Base-by-base conservation (phyloP, 2,329 filamentous ascomycete genomes). In the Paecilomyces niveus region DNA sequence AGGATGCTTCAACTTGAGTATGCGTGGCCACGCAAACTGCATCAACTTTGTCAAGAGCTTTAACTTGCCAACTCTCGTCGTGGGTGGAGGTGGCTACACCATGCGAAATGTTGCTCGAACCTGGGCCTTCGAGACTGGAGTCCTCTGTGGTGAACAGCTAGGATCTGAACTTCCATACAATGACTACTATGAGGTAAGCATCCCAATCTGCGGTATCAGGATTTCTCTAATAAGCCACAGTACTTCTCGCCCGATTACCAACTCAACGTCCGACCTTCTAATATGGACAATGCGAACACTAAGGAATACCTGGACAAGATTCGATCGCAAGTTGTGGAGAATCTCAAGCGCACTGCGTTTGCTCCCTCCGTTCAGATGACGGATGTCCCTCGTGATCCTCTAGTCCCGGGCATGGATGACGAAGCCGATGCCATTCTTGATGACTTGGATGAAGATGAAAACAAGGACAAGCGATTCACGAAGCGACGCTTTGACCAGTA, bases 101-200 rank as follows among this genome's bases (percentile, higher is more conserved):
- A 88, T 88, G 84, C 80, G 86, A 56, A 89, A 83, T 60, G 80
- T 83, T 55, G 78, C 80, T 52, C 80, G 85, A 54, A 87, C 85
- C 0, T 87, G 83, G 85, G 79, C 79, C 22, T 84, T 80, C 66
- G 78, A 97, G 85, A 89, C 76, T 65, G 93, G 93, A 64, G 83
- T 92, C 59, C 82, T 97, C 8, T 90, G 97, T 21, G 90, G 90
- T 29, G 85, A 92, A 60, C 83, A 90, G 31, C 90, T 97, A 83
- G 83, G 85, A 10, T 83, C 88, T 4, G 87, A 89, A n/a, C 81
- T 97, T 49, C 93, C 93, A 0, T 97, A 92, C 74, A 97, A 96
- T 63, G 93, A 97, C 78, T 97, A 97, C 74, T 97, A 97, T 69
- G 86, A 88, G 72, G 81, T 83, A 70, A 67, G 74, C 62, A 24